Base-by-base conservation (phyloP, 1,284 basidiomycete species). In the Naganishia liquefaciens region DNA sequence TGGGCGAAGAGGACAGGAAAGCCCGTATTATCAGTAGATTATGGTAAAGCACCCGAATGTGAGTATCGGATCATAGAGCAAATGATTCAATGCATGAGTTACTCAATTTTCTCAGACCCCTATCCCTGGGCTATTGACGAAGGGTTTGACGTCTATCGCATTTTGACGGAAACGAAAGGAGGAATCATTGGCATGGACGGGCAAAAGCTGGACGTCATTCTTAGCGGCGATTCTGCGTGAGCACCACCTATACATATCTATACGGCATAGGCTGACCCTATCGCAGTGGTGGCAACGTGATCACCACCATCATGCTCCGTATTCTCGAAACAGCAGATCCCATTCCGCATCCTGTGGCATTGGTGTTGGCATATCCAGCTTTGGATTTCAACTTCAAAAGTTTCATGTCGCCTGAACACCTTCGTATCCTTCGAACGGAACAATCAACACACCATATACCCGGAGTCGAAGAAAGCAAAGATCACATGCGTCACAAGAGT, bases 331-430 rank as follows among this genome's bases (percentile, higher is more conserved):
- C 82, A 70, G 73, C 74, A 65, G 74, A 74, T 25, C 73, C 77
- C 51, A 76, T 82, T 21, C 80, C 79, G 13, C 80, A 81, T 27
- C 95, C 95, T 0, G 81, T 89, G 51, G 89, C 91, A 0, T 81
- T 98, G 57, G 86, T 96, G 27, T 85, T 96, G 62, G 66, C 90
- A 82, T 85, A 84, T 69, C 80, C 83, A 2, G 80, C 80, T 21
- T 84, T 98, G 57, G 95, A 98, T 76, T 98, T 99, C 81, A 95
- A 96, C 76, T 98, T 94, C 76, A 91, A 90, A 0, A 92, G 92
- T 27, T 99, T 95, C 95, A 97, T 98, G 93, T 87, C 93, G 0
- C 88, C 89, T 1, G 84, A 85, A 23, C 88, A 96, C 76, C 82
- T 98, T 54, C 85, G 86, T 5, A 88, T 95, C 13, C 82, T 98